phyloP scores from a whole-genome alignment of 768 basidiomycete genomes.

The Russula sp. region DNA sequence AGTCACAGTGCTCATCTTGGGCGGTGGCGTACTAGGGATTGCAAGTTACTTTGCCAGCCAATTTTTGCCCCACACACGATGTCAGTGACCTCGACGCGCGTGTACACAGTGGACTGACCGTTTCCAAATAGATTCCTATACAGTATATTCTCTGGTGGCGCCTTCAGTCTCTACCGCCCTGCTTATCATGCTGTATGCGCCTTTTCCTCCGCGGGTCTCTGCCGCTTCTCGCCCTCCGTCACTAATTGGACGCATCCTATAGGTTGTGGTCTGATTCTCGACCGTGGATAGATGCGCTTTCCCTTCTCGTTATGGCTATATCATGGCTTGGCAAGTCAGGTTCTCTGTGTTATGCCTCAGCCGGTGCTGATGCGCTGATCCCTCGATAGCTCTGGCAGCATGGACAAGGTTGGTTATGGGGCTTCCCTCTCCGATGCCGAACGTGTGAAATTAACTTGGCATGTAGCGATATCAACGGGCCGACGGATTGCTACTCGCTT shows the following conservation, averaged over 20 bases:
- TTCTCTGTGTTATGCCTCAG: slow-evolving; percentile 1
- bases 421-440: neutral
- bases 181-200: neutral
- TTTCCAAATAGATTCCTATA: slow-evolving; percentile 57
- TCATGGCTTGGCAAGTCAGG: slow-evolving; percentile 66
- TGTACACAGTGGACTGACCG: neutral
- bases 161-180: slow-evolving; percentile 52
- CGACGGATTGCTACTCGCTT: slow-evolving; percentile 55
- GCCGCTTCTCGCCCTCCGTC: neutral
- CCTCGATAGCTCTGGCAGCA: slow-evolving; percentile 59
- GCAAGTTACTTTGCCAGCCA: slow-evolving; percentile 62
- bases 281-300: slow-evolving; percentile 58
- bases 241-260: slow-evolving; percentile 5
- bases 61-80: slow-evolving; percentile 62
- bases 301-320: slow-evolving; percentile 53
- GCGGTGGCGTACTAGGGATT: slow-evolving; percentile 61
- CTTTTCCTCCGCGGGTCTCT: slow-evolving; percentile 6
- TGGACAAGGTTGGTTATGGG: slow-evolving; percentile 39
- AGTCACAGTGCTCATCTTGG: slow-evolving; percentile 43
- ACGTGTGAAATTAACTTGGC: neutral
- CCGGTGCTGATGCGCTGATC: slow-evolving; percentile 21
- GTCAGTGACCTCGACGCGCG: slow-evolving; percentile 43
- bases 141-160: slow-evolving; percentile 63
- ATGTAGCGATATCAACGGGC: slow-evolving; percentile 65
- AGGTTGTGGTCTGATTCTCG: slow-evolving; percentile 69